These are phyloP conservation scores for Chaetomium fimeti DNA, from an alignment of 495 filamentous ascomycete genomes.

Conservation along the genomic window DNA sequence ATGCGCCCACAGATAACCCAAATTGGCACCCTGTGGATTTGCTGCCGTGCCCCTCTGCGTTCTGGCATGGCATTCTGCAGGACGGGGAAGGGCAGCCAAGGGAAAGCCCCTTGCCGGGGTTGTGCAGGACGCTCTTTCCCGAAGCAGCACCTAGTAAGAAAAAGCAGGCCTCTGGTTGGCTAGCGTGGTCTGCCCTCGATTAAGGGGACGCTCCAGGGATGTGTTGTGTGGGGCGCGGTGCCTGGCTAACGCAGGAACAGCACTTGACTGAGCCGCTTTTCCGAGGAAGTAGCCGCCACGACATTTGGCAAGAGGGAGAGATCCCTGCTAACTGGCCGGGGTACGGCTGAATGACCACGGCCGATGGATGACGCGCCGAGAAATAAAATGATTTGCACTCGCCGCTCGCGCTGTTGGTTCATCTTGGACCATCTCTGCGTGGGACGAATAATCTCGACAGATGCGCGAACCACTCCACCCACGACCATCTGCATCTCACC, in stretches of 20 bases:
- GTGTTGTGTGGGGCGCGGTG: constrained; percentile 24
- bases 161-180: constrained; percentile 26
- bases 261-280: constrained; percentile 14
- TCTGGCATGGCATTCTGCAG: constrained; percentile 11
- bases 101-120: constrained; percentile 24
- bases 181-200: constrained; percentile 23
- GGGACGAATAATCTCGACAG: constrained; percentile 16
- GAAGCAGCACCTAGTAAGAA: constrained; percentile 28
- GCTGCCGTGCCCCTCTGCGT: not conserved
- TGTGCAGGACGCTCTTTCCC: constrained; percentile 25
- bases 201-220: constrained; percentile 32
- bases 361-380: not conserved
- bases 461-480: constrained; percentile 5
- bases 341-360: not conserved
- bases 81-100: constrained; percentile 21
- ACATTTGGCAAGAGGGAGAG: constrained; percentile 4
- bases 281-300: constrained; percentile 4
- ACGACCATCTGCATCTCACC: constrained; percentile 13
- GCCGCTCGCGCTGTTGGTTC: constrained; percentile 3
- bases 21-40: constrained; percentile 14
- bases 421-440: not conserved
- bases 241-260: constrained; percentile 21
- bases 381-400: not conserved
- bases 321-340: not conserved
- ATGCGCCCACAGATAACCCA: constrained; percentile 29